Evolutionary conservation across 1,284 basidiomycete genomes (phyloP), one percentile per base, ranked within the genome.

Genomic region (Pseudozyma sp.): DNA sequence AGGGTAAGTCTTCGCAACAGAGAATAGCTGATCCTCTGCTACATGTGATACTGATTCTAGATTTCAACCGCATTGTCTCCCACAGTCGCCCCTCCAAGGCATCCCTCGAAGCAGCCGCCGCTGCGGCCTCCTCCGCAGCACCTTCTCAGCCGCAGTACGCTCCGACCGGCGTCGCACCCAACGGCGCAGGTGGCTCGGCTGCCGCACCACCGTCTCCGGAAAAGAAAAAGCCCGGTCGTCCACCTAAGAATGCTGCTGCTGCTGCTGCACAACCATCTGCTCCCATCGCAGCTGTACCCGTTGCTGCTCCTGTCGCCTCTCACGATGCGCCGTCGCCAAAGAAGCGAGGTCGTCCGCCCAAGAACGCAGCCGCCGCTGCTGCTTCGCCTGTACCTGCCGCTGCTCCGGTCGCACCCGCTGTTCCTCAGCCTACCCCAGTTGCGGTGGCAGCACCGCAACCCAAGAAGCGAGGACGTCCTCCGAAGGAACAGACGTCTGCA

Each of bases 321-420:
- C 44, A 51, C 10, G 44, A 6, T 43, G 47, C 56, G 17, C 30
- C 64, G 1, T 19, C 53, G n/a, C 43, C 64, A 16, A 68, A 68
- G 48, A 68, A 68, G 60, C 54, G 66, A 13, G 66, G 66, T 6
- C 59, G 66, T 31, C 66, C 66, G 17, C 66, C 66, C 24, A 68
- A 68, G 42, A 58, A 62, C 11, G 46, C 55, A 24, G 50, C n/a
- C 29, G 44, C 58, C 7, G 29, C 54, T 30, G 10, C 54, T 4
- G 31, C 63, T 42, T 31, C 34, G 24, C 31, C 48, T 46, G 47
- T 43, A 37, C 37, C 40, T 34, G n/a, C 54, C 2, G 40, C 55
- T 31, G 29, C 54, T 7, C 54, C 35, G 24, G 42, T 29, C 37
- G 17, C 53, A 19, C 34, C 55, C 5, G 46, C 40, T 24, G 39